Evolutionary conservation across 2,329 filamentous ascomycete species (phyloP).

Genomic region (Aspergillus caelatus): DNA sequence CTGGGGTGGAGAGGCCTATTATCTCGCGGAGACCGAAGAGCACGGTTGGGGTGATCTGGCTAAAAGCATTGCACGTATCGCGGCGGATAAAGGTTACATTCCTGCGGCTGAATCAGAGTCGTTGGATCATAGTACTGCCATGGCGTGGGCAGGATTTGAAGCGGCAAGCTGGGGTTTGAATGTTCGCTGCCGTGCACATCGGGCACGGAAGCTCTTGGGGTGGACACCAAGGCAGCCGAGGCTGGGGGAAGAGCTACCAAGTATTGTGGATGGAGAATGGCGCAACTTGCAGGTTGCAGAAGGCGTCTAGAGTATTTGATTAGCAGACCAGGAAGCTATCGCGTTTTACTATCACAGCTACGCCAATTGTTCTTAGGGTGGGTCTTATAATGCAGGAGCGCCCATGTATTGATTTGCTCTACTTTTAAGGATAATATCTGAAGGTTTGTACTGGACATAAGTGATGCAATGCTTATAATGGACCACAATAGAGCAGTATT

Average conservation of each 20-base stretch:
- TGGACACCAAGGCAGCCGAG: constrained; percentile 4
- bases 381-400: no score
- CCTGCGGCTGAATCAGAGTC: not conserved
- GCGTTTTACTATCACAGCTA: not conserved
- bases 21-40: constrained; percentile 10
- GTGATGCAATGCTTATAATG: no score
- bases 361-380: not conserved
- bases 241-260: constrained; percentile 4
- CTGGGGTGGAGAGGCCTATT: constrained; percentile 13
- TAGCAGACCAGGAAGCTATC: not conserved
- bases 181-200: constrained; percentile 8
- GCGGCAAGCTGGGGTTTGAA: constrained; percentile 19
- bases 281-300: not conserved
- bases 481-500: no score
- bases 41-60: constrained; percentile 15
- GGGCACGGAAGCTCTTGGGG: constrained; percentile 6
- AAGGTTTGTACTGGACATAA: no score
- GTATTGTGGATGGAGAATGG: constrained; percentile 14
- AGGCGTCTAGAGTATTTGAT: not conserved
- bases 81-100: constrained; percentile 1
- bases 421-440: no score
- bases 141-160: constrained; percentile 12
- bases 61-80: not conserved
- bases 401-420: no score
- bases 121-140: constrained; percentile 3